These are phyloP conservation scores for Eimeria praecox DNA, from an alignment of 169 alveolate species.

Conservation along the genomic window DNA sequence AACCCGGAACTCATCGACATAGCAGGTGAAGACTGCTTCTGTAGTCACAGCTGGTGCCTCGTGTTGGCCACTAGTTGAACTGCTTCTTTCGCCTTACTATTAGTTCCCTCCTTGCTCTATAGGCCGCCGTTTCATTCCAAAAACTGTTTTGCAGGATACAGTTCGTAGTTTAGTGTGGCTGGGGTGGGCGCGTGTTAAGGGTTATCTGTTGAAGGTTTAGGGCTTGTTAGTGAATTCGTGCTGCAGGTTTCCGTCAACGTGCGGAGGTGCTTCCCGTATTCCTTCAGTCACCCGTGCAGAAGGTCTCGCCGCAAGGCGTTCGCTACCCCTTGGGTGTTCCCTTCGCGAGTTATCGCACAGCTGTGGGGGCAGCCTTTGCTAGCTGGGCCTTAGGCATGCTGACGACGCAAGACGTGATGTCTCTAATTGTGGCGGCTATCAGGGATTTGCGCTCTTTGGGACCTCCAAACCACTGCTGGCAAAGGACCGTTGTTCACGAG, in stretches of 20 bases:
- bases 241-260: constrained; percentile 41
- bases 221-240: background rate
- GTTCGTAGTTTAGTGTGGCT: background rate
- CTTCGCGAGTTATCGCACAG: constrained; percentile 56
- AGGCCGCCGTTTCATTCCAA: background rate
- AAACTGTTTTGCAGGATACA: background rate
- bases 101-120: background rate
- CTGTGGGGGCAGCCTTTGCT: constrained; percentile 62
- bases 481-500: constrained; percentile 45
- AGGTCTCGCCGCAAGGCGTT: constrained; percentile 28
- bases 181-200: background rate
- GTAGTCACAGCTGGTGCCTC: background rate
- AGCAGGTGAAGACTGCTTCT: background rate
- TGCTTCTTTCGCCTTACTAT: background rate
- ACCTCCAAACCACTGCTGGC: constrained; percentile 76
- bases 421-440: constrained; percentile 60
- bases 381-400: constrained; percentile 57
- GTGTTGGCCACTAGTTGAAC: background rate
- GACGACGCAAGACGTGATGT: constrained; percentile 70
- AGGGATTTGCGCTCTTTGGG: constrained; percentile 80
- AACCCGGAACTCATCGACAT: constrained; percentile 21
- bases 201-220: background rate
- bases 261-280: constrained; percentile 31
- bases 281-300: constrained; percentile 19
- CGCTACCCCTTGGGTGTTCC: constrained; percentile 73